Percentiles rank a stretch among this genome's conserved stretches.
Evolutionary conservation across 257 asterid genomes (phyloP).

Genomic region (Petrea volubilis): DNA sequence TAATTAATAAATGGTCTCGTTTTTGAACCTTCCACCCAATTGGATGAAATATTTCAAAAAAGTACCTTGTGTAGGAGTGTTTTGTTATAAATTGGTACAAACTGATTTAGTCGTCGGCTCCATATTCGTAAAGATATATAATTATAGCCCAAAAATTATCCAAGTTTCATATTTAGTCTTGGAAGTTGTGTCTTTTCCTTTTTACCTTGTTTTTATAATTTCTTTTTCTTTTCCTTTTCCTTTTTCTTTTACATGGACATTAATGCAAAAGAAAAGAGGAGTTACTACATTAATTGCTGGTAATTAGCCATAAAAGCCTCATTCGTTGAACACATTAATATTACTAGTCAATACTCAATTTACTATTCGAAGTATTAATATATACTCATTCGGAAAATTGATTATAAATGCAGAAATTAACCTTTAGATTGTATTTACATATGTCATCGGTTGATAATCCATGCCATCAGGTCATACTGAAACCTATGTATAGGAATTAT

Average conservation of each 20-base stretch:
- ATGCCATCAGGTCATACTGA: no score
- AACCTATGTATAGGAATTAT: no score
- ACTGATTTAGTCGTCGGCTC: conserved; percentile 6
- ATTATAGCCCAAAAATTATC: not conserved
- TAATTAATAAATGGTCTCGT: no score
- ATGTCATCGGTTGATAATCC: no score
- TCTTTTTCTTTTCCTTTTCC: not conserved
- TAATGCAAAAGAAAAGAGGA: not conserved
- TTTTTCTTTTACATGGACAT: not conserved
- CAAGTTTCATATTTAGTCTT: not conserved
- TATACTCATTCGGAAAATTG: no score
- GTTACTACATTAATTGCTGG: not conserved
- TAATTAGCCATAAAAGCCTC: conserved; percentile 3
- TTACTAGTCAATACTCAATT: not conserved
- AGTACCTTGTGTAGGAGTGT: not conserved
- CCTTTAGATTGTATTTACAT: no score
- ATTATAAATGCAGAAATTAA: no score
- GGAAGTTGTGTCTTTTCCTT: not conserved
- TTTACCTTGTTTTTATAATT: not conserved
- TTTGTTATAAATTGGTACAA: not conserved
- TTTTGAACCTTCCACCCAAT: not conserved
- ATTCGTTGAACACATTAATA: not conserved
- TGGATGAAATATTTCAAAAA: not conserved
- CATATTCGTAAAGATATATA: not conserved
- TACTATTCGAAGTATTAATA: no score